phyloP scores from a whole-genome alignment of 148 eudicot genomes.

The Nepenthes mirabilis region DNA sequence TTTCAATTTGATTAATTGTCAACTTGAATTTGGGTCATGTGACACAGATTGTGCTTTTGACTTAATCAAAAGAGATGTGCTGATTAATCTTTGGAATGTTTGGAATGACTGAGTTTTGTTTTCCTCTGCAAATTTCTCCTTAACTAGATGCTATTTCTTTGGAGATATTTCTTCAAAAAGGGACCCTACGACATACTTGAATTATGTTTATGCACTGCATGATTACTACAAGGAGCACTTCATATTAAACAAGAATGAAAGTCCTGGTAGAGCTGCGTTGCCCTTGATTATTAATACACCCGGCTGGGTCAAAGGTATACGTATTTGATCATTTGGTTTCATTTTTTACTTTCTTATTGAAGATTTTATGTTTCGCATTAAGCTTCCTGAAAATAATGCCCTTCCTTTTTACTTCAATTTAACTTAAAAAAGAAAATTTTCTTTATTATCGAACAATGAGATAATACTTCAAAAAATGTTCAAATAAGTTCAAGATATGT shows the following conservation, averaged over 20 bases:
- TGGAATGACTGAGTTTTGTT: too few relatives aligned
- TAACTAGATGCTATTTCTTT: slow-evolving; percentile 79
- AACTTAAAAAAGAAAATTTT: too few relatives aligned
- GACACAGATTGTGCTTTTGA: too few relatives aligned
- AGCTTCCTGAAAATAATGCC: too few relatives aligned
- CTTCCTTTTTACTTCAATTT: too few relatives aligned
- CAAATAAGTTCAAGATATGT: not conserved
- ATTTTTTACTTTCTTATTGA: not conserved
- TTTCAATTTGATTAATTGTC: too few relatives aligned
- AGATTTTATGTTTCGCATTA: too few relatives aligned
- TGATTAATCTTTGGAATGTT: too few relatives aligned
- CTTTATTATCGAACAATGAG: too few relatives aligned
- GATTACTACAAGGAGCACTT: slow-evolving; percentile 42
- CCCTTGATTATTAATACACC: slow-evolving; percentile 84
- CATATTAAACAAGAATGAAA: slow-evolving; percentile 16
- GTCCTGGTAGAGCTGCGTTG: slow-evolving; percentile 21
- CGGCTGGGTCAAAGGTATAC: slow-evolving; percentile 91
- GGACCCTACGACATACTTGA: slow-evolving; percentile 57
- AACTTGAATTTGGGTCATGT: too few relatives aligned
- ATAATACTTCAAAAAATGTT: too few relatives aligned
- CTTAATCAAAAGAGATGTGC: too few relatives aligned
- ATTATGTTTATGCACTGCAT: slow-evolving; percentile 37
- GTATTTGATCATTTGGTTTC: not conserved
- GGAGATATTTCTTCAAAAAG: slow-evolving; percentile 85
- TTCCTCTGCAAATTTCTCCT: not conserved